Conservation (phyloP, 2,329 filamentous ascomycete species). For the Pyricularia sp. region DNA sequence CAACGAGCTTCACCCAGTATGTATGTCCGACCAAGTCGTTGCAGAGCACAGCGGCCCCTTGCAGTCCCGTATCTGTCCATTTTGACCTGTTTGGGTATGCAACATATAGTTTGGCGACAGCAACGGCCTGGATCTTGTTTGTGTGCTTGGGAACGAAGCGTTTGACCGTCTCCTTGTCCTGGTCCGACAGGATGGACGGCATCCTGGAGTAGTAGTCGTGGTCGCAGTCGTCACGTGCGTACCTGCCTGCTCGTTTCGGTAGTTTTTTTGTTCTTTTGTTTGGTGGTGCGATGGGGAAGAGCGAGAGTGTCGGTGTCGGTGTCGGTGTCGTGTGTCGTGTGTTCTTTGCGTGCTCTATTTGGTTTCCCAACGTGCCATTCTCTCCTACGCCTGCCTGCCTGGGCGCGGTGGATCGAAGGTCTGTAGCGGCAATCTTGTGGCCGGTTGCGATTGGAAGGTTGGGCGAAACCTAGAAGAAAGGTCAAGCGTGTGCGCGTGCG, state of each 20-base stretch:
- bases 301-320: not conserved
- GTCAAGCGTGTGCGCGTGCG: not conserved
- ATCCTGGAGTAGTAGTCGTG: conserved; percentile 21
- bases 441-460: not conserved
- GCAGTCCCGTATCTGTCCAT: conserved; percentile 93
- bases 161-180: conserved; percentile 95
- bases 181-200: conserved; percentile 70
- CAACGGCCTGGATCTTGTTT: conserved; percentile 97
- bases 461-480: not conserved
- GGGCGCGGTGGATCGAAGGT: not conserved
- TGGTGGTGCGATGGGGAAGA: not conserved
- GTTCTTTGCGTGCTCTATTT: not conserved
- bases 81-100: conserved; percentile 74
- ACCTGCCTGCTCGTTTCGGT: not conserved
- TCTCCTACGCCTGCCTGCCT: not conserved
- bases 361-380: not conserved
- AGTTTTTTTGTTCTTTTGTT: not conserved
- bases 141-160: conserved; percentile 84
- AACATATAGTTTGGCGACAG: conserved; percentile 86
- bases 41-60: conserved; percentile 82
- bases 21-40: conserved; percentile 94
- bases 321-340: too few relatives aligned
- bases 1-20: conserved; percentile 95
- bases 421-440: not conserved
- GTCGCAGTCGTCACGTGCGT: not conserved